These are phyloP conservation scores for Nyssa sinensis DNA, from an alignment of 148 eudicot species.

Conservation along the genomic window DNA sequence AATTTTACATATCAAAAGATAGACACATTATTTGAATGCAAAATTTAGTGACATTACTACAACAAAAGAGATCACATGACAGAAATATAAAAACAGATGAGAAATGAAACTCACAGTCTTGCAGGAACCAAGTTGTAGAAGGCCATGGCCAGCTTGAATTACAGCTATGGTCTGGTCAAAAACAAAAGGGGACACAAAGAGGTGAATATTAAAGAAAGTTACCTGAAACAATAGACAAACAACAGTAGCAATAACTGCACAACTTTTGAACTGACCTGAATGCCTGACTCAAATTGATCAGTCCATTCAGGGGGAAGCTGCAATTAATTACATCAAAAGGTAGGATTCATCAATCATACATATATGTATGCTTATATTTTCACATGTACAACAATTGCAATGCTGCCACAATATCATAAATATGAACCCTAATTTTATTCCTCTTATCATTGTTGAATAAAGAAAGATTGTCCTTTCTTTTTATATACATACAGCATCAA, in stretches of 20 bases:
- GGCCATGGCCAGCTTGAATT: conserved; percentile 99
- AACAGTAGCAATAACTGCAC: neutral
- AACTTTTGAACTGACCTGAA: conserved; percentile 62
- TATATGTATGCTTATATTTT: neutral
- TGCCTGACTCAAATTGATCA: conserved; percentile 95
- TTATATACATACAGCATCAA: conserved; percentile 84
- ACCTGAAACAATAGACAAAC: neutral
- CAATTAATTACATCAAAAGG: conserved; percentile 14
- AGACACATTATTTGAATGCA: no score
- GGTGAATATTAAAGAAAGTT: neutral
- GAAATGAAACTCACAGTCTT: conserved; percentile 71
- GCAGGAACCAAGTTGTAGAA: conserved; percentile 97
- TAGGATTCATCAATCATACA: conserved; percentile 25
- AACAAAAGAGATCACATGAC: neutral
- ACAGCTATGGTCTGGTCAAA: conserved; percentile 90
- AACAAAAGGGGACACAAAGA: neutral
- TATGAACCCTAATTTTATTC: no score
- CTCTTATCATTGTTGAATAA: no score
- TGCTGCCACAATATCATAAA: conserved; percentile 28
- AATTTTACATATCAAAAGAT: no score
- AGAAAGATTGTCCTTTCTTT: neutral
- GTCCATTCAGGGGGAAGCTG: conserved; percentile 98
- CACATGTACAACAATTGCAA: neutral
- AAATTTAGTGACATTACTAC: no score
- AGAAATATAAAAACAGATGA: neutral